Base-by-base conservation (phyloP, 352 stramenopile species). In the Globisporangium solare region DNA sequence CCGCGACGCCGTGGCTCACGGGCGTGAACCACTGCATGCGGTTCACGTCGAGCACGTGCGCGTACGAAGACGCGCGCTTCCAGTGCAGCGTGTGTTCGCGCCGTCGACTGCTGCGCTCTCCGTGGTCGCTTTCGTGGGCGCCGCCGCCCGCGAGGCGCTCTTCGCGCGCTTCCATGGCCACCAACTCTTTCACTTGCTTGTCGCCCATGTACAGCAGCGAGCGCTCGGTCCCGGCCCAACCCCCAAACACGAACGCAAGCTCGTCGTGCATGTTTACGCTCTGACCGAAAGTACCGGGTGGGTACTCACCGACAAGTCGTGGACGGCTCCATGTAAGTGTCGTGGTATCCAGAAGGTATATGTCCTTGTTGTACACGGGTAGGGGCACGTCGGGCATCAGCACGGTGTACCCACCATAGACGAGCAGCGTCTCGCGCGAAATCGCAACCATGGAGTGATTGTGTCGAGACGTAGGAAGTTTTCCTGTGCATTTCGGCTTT, bases 321-420 rank as follows among this genome's bases (percentile, higher is more conserved):
- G 83, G 78, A 6, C 83, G 78, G 52, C 76, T 89, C 83, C 83
- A 92, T 31, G 64, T 61, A 43, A 75, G 66, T 6, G 47, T 76
- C 18, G 75, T 70, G 15, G 68, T 77, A 56, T 93, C 74, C 15
- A 91, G 63, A 17, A 87, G 66, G 55, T 86, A 85, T 20, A 91
- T 56, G 63, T 91, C 81, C 53, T 88, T 86, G 66, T 86, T 85
- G 66, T 90, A 91, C 47, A 77, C 76, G 5, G 79, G 80, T 37
- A 88, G 61, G 6, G 27, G 27, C 17, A 66, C 51, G 6, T 84
- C 69, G 0, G 65, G 57, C 2, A 35, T 35, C 27, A 72, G 47
- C 13, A 89, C 74, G 7, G 64, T 71, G 63, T 91, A 93, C 47
- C 89, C 92, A 27, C 89, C 89, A 64, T 88, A 94, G 20, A 94